A percentile compares a stretch with the other conserved stretches of the same genome.
Evolutionary conservation across 1,284 basidiomycete genomes (phyloP).

Genomic region (Porphyrellus sp.): DNA sequence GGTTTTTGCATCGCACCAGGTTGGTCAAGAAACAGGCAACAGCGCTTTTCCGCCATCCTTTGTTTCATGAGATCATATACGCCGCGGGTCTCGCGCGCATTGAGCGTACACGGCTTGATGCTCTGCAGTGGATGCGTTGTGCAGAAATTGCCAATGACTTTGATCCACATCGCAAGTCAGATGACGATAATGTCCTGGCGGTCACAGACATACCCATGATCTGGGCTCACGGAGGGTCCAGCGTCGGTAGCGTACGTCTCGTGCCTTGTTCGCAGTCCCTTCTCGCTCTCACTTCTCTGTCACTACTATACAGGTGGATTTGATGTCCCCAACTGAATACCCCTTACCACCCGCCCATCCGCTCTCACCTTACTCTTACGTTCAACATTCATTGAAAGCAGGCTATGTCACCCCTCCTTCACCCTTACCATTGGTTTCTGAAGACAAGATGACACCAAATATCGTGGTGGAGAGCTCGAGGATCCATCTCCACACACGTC

Average conservation of each 20-base stretch:
- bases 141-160: no score
- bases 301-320: background rate
- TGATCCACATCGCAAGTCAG: no score
- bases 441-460: background rate
- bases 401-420: slow-evolving; percentile 22
- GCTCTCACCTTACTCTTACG: slow-evolving; percentile 20
- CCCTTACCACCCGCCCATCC: slow-evolving; percentile 20
- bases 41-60: slow-evolving; percentile 39
- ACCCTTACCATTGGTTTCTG: background rate
- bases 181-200: slow-evolving; percentile 1
- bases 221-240: slow-evolving; percentile 14
- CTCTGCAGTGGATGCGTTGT: no score
- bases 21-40: slow-evolving; percentile 39
- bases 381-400: slow-evolving; percentile 16
- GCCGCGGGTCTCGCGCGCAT: slow-evolving; percentile 31
- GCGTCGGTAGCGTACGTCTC: background rate
- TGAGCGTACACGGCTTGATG: slow-evolving; percentile 21
- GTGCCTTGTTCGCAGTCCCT: no score
- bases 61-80: slow-evolving; percentile 45
- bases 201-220: slow-evolving; percentile 8
- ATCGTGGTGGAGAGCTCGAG: slow-evolving; percentile 10
- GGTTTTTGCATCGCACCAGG: slow-evolving; percentile 46
- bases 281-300: no score
- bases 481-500: slow-evolving; percentile 31
- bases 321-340: slow-evolving; percentile 18